Conservation (phyloP, 2,329 filamentous ascomycete species). For the Curvularia spicifera region DNA sequence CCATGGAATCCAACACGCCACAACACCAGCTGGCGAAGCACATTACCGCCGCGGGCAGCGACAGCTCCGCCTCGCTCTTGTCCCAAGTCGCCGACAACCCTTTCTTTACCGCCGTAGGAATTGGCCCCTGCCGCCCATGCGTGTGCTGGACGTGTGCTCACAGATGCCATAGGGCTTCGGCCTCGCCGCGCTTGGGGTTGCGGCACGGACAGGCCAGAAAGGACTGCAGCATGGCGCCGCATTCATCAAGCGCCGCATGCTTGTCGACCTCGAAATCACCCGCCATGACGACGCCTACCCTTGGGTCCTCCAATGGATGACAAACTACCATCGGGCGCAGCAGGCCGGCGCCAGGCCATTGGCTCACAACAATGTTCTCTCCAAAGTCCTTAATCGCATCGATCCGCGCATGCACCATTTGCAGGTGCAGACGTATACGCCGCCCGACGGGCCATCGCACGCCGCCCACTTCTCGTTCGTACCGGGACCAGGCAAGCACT, state of each 20-base stretch:
- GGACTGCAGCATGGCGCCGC: constrained; percentile 74
- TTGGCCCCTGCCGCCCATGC: constrained; percentile 53
- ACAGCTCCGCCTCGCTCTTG: constrained; percentile 50
- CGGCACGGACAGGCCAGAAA: constrained; percentile 78
- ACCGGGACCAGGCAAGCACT: constrained; percentile 86
- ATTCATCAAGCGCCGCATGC: constrained; percentile 80
- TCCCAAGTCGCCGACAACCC: constrained; percentile 58
- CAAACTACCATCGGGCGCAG: constrained; percentile 73
- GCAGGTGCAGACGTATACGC: constrained; percentile 68
- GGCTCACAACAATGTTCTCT: constrained; percentile 52
- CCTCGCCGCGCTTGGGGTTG: constrained; percentile 85
- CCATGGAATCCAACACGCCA: constrained; percentile 49
- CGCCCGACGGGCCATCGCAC: constrained; percentile 70
- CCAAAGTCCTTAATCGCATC: constrained; percentile 62
- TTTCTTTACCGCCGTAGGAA: constrained; percentile 60
- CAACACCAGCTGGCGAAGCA: constrained; percentile 49
- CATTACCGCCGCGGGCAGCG: constrained; percentile 34
- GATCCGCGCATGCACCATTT: constrained; percentile 68
- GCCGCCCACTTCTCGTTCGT: constrained; percentile 86
- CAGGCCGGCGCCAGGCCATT: constrained; percentile 52
- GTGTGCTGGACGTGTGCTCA: constrained; percentile 39
- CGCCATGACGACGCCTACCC: constrained; percentile 91
- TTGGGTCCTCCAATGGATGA: constrained; percentile 95
- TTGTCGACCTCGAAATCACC: constrained; percentile 95
- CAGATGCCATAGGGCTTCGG: constrained; percentile 71